These are phyloP conservation scores for Backusella morwellensis DNA, from an alignment of 192 early-diverging fungal genomes.

Conservation along the genomic window DNA sequence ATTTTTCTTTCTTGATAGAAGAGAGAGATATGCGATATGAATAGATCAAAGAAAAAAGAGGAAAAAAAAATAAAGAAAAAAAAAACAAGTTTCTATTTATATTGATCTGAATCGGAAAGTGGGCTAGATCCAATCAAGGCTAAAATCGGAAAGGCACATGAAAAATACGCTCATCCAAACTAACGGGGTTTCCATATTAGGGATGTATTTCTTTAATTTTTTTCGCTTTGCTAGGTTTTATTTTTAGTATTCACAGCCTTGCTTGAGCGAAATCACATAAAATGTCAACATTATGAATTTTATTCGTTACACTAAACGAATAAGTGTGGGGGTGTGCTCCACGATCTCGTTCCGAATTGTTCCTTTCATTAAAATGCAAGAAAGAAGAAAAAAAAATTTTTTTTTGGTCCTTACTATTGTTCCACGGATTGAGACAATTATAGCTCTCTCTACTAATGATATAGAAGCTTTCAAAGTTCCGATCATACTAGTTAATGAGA, in stretches of 20 bases:
- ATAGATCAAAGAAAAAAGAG: background rate
- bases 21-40: background rate
- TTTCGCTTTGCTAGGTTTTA: background rate
- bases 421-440: constrained; percentile 3
- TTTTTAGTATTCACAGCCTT: background rate
- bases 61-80: background rate
- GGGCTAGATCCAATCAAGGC: constrained; percentile 1
- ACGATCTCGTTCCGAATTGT: constrained; percentile 1
- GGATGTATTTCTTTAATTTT: background rate
- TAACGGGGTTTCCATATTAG: background rate
- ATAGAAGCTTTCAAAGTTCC: background rate
- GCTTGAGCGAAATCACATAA: background rate
- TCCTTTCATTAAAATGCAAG: background rate
- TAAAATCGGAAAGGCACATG: constrained; percentile 4
- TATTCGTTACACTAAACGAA: background rate
- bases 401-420: background rate
- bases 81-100: constrained; percentile 6
- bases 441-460: background rate
- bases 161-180: background rate
- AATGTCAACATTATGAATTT: background rate
- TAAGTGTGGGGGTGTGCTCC: background rate
- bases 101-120: background rate
- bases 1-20: background rate
- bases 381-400: background rate
- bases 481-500: background rate